These are phyloP conservation scores for Globisporangium paroecandrum DNA, from an alignment of 352 stramenopile genomes.

Conservation along the genomic window DNA sequence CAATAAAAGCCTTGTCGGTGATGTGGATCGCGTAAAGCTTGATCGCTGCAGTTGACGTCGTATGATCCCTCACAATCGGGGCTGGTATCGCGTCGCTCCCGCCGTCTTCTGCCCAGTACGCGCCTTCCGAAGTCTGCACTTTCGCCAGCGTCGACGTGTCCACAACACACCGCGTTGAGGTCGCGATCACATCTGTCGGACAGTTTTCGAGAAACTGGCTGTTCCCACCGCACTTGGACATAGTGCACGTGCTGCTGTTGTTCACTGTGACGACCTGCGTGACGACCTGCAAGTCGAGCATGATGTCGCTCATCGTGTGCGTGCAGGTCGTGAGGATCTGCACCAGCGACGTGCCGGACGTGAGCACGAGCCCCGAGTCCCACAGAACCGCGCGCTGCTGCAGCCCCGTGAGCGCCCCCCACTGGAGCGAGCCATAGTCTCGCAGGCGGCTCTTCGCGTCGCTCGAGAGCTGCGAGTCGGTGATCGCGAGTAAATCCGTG, in stretches of 20 bases:
- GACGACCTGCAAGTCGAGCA: constrained; percentile 42
- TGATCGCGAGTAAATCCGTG: constrained; percentile 31
- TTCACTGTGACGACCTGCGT: constrained; percentile 19
- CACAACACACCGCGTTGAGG: constrained; percentile 44
- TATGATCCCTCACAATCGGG: constrained; percentile 54
- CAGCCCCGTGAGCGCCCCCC: constrained; percentile 39
- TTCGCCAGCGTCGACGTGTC: constrained; percentile 27
- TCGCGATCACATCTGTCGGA: constrained; percentile 26
- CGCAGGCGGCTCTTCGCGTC: constrained; percentile 25
- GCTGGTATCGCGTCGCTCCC: constrained; percentile 41
- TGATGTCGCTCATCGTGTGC: constrained; percentile 55
- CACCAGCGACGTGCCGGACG: constrained; percentile 30
- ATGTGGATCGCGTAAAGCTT: constrained; percentile 67
- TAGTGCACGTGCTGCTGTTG: constrained; percentile 19
- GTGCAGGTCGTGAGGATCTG: constrained; percentile 61
- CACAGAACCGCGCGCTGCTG: constrained; percentile 71
- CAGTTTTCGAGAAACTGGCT: constrained; percentile 51
- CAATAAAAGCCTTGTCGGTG: constrained; percentile 35
- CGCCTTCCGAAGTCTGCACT: constrained; percentile 26
- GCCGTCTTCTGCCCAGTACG: constrained; percentile 65
- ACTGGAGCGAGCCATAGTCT: constrained; percentile 9
- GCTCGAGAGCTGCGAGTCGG: constrained; percentile 33
- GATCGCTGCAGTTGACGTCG: constrained; percentile 12
- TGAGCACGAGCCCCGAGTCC: constrained; percentile 65
- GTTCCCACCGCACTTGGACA: constrained; percentile 41